Evolutionary conservation across 257 asterid genomes (phyloP).

Genomic region (Galeopsis tetrahit): DNA sequence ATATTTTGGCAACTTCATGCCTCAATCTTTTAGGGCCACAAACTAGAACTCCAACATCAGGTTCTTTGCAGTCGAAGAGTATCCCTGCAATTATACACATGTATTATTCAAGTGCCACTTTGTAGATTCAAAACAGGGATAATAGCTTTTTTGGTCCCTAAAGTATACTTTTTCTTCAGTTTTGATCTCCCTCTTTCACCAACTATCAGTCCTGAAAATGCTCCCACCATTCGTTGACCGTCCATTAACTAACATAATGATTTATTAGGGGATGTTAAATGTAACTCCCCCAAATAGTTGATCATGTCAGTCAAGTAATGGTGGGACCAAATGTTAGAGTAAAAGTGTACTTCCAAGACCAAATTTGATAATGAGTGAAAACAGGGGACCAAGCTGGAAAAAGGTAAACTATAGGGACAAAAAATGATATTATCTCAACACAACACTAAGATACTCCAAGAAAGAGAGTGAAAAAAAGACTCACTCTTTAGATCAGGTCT

Average conservation of each 20-base stretch:
- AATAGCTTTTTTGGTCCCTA: no score
- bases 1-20: constrained; percentile 52
- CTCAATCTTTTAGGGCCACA: constrained; percentile 50
- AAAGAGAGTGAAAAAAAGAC: constrained; percentile 13
- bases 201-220: no score
- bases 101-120: no score
- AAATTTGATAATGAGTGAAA: not conserved
- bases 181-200: no score
- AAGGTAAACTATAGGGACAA: not conserved
- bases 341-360: not conserved
- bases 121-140: no score
- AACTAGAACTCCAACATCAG: constrained; percentile 55
- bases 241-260: no score
- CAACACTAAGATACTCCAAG: no score
- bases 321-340: not conserved
- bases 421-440: not conserved
- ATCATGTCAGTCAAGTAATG: no score
- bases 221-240: no score
- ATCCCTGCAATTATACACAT: constrained; percentile 34
- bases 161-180: no score
- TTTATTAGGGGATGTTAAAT: no score
- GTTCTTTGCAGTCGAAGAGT: constrained; percentile 45
- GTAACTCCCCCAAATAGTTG: no score
- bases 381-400: not conserved
- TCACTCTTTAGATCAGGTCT: constrained; percentile 69